Evolutionary conservation across 352 stramenopile species (phyloP).

Genomic region (Globisporangium cederbergense): DNA sequence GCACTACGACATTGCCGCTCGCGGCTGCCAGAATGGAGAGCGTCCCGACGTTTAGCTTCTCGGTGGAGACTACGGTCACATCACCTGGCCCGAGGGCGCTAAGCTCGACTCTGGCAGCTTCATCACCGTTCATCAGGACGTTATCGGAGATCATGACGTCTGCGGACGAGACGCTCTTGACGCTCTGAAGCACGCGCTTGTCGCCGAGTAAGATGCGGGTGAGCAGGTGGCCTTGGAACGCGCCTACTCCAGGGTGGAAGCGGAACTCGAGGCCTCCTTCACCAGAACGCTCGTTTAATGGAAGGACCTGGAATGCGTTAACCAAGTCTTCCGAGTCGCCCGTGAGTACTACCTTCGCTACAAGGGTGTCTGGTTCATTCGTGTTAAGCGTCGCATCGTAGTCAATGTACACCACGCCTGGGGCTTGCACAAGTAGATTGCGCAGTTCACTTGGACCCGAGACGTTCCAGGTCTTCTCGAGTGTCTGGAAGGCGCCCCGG

Average conservation of each 20-base stretch:
- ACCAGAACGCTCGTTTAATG: not conserved
- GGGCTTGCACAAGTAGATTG: not conserved
- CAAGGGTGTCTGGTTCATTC: constrained; percentile 21
- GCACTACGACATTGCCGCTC: not conserved
- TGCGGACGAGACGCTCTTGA: not conserved
- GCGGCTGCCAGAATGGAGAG: not conserved
- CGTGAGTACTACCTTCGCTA: constrained; percentile 48
- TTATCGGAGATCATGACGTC: not conserved
- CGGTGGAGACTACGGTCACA: not conserved
- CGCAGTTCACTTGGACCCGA: not conserved
- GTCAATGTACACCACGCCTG: constrained; percentile 3
- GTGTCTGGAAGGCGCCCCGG: not conserved
- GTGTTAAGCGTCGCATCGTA: not conserved
- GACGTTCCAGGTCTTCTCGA: constrained; percentile 6
- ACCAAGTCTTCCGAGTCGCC: constrained; percentile 52
- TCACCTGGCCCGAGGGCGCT: not conserved
- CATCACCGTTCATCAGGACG: not conserved
- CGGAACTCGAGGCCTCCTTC: not conserved
- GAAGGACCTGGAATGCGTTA: constrained; percentile 31
- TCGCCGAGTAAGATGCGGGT: not conserved
- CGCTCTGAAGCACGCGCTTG: not conserved
- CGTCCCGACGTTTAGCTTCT: not conserved
- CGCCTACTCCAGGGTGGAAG: not conserved
- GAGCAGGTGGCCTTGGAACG: not conserved
- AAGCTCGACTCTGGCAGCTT: not conserved